A percentile compares a stretch with the other conserved stretches of the same genome.
Conservation (phyloP, 352 stramenopile species). For the Globisporangium heterothallicum region DNA sequence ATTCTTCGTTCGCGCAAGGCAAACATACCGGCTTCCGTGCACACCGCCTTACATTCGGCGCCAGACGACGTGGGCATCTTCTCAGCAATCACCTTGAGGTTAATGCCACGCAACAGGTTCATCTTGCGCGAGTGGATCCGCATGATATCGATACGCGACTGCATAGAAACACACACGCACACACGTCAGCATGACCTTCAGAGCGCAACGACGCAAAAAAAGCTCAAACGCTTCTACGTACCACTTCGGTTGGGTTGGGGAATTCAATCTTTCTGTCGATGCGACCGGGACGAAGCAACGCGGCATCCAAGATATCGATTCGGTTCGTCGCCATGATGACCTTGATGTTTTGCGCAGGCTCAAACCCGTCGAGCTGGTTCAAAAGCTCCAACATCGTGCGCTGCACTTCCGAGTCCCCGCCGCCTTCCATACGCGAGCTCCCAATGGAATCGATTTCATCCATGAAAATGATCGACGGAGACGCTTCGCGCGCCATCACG, state of each 20-base stretch:
- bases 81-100: constrained; percentile 96
- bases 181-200: too few species aligned
- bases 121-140: constrained; percentile 99
- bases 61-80: constrained; percentile 98
- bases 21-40: constrained; percentile 99
- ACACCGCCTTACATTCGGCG: constrained; percentile 99
- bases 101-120: constrained; percentile 98
- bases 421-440: constrained; percentile 87
- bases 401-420: constrained; percentile 98
- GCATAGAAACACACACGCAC: constrained; percentile 4
- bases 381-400: constrained; percentile 99
- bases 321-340: constrained; percentile 99
- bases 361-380: constrained; percentile 97
- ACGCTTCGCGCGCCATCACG: constrained; percentile 96
- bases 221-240: constrained; percentile 24
- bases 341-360: constrained; percentile 98
- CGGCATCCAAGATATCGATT: constrained; percentile 98
- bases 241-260: constrained; percentile 95
- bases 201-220: too few species aligned
- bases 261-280: constrained; percentile 99
- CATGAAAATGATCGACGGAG: constrained; percentile 99
- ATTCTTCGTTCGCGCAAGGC: constrained; percentile 98
- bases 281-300: constrained; percentile 94
- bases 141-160: constrained; percentile 96
- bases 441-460: constrained; percentile 99